Conservation (phyloP, 331 rosid species). For the Acacia concinna region DNA sequence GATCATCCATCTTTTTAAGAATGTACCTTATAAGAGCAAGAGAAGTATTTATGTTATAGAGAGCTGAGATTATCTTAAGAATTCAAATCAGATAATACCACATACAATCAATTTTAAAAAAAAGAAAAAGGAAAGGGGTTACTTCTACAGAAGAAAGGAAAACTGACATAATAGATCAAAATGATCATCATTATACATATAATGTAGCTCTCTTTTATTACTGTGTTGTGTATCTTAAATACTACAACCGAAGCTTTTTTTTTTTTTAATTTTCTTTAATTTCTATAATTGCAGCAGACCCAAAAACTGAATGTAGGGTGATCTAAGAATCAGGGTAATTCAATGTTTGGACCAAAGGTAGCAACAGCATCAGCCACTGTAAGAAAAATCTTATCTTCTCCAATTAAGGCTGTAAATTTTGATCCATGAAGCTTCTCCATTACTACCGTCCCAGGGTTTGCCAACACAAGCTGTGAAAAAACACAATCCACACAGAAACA, state of each 20-base stretch:
- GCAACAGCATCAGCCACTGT: conserved; percentile 69
- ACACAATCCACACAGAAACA: background rate
- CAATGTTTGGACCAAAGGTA: conserved; percentile 39
- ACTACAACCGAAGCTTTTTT: background rate
- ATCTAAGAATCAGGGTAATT: background rate
- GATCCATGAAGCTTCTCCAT: conserved; percentile 70
- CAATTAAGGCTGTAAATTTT: conserved; percentile 46
- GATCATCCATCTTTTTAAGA: no score
- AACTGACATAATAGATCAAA: background rate
- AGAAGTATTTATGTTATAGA: no score
- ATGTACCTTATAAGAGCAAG: no score
- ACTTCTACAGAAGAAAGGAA: background rate
- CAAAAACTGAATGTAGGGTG: background rate
- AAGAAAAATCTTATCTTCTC: conserved; percentile 65
- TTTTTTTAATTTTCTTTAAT: background rate
- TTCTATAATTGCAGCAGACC: background rate
- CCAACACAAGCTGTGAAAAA: conserved; percentile 56
- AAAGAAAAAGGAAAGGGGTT: background rate
- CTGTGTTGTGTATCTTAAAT: background rate
- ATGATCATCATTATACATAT: background rate
- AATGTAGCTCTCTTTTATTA: conserved; percentile 1
- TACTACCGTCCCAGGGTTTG: conserved; percentile 76
- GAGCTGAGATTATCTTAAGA: background rate
- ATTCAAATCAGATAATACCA: background rate
- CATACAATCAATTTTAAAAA: no score